phyloP scores from a whole-genome alignment of 768 basidiomycete genomes.

The Cyclocybe cylindracea region DNA sequence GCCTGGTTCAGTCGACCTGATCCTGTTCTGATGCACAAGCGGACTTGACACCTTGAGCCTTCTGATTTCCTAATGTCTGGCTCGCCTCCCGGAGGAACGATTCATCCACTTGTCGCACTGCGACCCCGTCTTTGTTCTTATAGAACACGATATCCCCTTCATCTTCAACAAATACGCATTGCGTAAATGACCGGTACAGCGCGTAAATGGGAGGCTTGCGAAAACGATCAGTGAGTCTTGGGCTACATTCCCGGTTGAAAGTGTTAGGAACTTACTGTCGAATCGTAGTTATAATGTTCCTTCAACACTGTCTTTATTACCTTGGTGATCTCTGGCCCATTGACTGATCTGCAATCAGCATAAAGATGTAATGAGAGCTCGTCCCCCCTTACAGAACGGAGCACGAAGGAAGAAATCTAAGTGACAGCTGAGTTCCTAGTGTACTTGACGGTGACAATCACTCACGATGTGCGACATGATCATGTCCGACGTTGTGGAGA shows the following conservation, averaged over 20 bases:
- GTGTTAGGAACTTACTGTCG: slow-evolving; percentile 37
- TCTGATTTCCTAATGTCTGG: too few species aligned
- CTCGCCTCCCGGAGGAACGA: slow-evolving; percentile 14
- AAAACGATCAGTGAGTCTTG: too few species aligned
- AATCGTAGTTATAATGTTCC: slow-evolving; percentile 58
- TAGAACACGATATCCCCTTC: slow-evolving; percentile 57
- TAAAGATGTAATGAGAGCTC: slow-evolving; percentile 20
- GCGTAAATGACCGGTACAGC: slow-evolving; percentile 55
- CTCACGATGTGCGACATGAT: slow-evolving; percentile 47
- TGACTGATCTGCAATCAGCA: slow-evolving; percentile 30
- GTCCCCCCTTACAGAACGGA: slow-evolving; percentile 46
- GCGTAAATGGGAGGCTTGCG: slow-evolving; percentile 42
- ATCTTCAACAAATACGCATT: slow-evolving; percentile 57
- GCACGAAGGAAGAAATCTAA: slow-evolving; percentile 48
- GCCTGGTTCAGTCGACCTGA: too few species aligned
- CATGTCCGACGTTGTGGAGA: slow-evolving; percentile 55
- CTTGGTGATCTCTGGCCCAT: slow-evolving; percentile 55
- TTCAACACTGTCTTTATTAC: slow-evolving; percentile 45
- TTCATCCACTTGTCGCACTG: slow-evolving; percentile 29
- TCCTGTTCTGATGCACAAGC: too few species aligned
- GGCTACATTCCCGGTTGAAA: too few species aligned
- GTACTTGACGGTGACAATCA: neutral
- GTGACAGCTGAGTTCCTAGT: neutral
- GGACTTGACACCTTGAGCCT: too few species aligned
- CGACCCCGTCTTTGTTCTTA: slow-evolving; percentile 47